phyloP scores from a whole-genome alignment of 306 rosid genomes.

The Citrullus colocynthis region DNA sequence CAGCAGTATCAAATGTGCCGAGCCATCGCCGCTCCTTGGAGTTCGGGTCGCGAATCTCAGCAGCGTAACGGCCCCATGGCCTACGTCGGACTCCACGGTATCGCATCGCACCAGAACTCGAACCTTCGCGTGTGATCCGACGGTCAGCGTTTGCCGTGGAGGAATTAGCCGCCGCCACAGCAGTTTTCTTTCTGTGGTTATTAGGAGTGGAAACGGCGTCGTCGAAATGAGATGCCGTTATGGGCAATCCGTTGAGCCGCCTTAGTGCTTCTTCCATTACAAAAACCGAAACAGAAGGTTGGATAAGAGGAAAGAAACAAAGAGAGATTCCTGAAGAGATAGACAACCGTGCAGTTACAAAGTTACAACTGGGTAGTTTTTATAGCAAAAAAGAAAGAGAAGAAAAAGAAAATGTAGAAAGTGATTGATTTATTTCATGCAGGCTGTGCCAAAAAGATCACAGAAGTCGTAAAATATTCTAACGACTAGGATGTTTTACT shows the following conservation, averaged over 20 bases:
- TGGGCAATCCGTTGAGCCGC: not conserved
- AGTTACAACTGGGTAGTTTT: too few species aligned
- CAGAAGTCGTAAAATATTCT: not conserved
- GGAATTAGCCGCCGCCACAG: not conserved
- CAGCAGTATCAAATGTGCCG: slow-evolving; percentile 94
- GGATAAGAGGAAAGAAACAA: not conserved
- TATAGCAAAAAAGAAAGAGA: not conserved
- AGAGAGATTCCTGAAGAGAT: too few species aligned
- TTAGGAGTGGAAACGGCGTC: not conserved
- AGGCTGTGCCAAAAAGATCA: slow-evolving; percentile 4
- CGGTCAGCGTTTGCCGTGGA: slow-evolving; percentile 16
- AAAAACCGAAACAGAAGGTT: too few species aligned
- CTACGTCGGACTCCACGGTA: slow-evolving; percentile 94
- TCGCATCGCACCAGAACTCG: slow-evolving; percentile 17
- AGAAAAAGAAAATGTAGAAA: not conserved
- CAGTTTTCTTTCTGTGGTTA: not conserved
- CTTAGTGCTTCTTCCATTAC: not conserved
- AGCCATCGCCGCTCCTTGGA: slow-evolving; percentile 91
- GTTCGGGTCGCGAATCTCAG: slow-evolving; percentile 88
- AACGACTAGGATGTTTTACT: slow-evolving; percentile 20
- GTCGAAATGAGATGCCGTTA: not conserved
- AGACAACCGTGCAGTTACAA: too few species aligned
- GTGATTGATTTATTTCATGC: slow-evolving; percentile 31
- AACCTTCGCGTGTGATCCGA: slow-evolving; percentile 21
- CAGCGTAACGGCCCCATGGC: slow-evolving; percentile 98